Evolutionary conservation across 331 rosid genomes (phyloP), one percentile per base, ranked within the genome.

Genomic region (Pyrus hybrid): DNA sequence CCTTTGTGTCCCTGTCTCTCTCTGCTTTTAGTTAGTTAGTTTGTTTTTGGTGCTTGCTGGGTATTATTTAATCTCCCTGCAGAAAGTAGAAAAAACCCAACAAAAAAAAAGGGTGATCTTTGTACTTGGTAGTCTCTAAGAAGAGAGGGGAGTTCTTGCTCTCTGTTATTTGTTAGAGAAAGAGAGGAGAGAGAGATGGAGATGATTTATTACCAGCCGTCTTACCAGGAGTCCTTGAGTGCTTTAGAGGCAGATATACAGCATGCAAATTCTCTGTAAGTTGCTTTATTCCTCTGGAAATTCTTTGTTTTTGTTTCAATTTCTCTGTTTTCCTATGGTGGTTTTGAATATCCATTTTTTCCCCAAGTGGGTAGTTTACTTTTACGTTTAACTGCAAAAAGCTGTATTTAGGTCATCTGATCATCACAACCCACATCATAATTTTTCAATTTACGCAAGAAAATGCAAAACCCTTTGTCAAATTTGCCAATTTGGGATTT

Each of bases 211-310:
- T 94, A 88, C 86, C 94, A 86, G 66, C 85, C 90, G 49, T 91
- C 98, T 64, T 88, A 79, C 63, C 92, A 87, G 68, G 97, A 94
- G 76, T 90, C 92, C 9, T 73, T 92, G 76, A 82, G 88, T 85
- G 84, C 82, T 16, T 84, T 94, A 25, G 97, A 94, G 72, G 97
- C 95, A 83, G 99, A 94, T 85, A 88, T 94, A 30, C 96, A 92
- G 62, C 91, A 90, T 77, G 99, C 99, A n/a, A 94, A 94, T 89
- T 79, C 96, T 84, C 81, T 94, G 99, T 94, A 54, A 88, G 93
- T 86, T 37, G 47, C 60, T 84, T 25, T 3, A 18, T 26, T 26
- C 16, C 92, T 85, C 80, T 90, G 97, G 88, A 65, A 86, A 90
- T 85, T 35, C 28, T 84, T 25, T 3, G 22, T 41, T 22, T 25